Evolutionary conservation across 306 rosid species (phyloP), one percentile per base, ranked within the genome.

Genomic region (Pachyrhizus erosus): DNA sequence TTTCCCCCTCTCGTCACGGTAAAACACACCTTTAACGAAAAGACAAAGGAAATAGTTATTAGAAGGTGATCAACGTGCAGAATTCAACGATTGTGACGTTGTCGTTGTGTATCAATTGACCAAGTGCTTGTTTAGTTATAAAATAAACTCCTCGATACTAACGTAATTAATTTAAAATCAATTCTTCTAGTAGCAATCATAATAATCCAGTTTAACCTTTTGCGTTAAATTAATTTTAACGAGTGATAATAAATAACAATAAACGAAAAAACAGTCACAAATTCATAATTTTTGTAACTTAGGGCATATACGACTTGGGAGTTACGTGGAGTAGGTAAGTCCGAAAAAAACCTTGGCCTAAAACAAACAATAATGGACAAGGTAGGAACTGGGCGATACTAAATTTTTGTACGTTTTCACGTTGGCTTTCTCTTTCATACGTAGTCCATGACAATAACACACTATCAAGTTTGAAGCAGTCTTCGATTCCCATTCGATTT

Each of bases 331-430:
- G 73, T 46, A 46, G 60, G 84, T 46, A 80, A 49, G 29, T 33
- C 0, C 4, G 13, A 81, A 26, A 15, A 37, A 73, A 48, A 81
- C 0, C 20, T 1, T 2, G 3, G 45, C n/a, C 75, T 10, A 61
- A 73, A 27, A 62, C 80, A 61, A 73, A 74, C 31, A 67, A 52
- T 27, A 1, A 3, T 1, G 40, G 75, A 33, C 80, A 81, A 18
- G 26, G 18, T 27, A 29, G 80, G 62, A 77, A 76, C 69, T 81
- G 24, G 65, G 90, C 82, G 86, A 83, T 77, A 83, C 84, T 70
- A 62, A 4, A 43, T 5, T 15, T 64, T 78, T 51, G 66, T 83
- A 31, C 11, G 18, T 27, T 42, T 48, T 69, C 68, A 26, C 79
- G 46, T 77, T 65, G 48, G 51, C 58, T 60, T 43, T 21, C 65